Percentiles rank a stretch among this genome's conserved stretches.
These are phyloP conservation scores for Rutidosis leptorrhynchoides DNA, from an alignment of 129 eudicot species.

Conservation along the genomic window DNA sequence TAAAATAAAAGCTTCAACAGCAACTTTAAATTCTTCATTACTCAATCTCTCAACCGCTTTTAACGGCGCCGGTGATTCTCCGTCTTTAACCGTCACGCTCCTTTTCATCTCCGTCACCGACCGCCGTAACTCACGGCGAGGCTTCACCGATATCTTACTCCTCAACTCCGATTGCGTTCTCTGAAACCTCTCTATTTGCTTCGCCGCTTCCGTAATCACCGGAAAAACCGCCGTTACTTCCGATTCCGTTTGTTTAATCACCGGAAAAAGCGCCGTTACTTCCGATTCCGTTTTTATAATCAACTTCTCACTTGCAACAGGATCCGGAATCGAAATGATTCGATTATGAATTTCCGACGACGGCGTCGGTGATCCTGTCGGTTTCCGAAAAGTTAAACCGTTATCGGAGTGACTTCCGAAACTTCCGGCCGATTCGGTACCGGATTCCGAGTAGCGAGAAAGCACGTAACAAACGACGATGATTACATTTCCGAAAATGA, in stretches of 20 bases:
- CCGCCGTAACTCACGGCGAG: slow-evolving; percentile 37
- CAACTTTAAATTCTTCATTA: slow-evolving; percentile 43
- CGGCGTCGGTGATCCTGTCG: background rate
- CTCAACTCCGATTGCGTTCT: slow-evolving; percentile 61
- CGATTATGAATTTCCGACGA: slow-evolving; percentile 28
- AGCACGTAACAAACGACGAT: slow-evolving; percentile 41
- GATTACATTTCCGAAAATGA: slow-evolving; percentile 66
- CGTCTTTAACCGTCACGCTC: slow-evolving; percentile 16
- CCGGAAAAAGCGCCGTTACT: background rate
- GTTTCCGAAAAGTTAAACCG: slow-evolving; percentile 15
- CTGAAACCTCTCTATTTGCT: slow-evolving; percentile 50
- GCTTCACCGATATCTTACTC: slow-evolving; percentile 30
- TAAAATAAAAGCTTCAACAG: slow-evolving; percentile 37
- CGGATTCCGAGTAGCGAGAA: slow-evolving; percentile 44
- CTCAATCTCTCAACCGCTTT: slow-evolving; percentile 38
- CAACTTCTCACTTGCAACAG: slow-evolving; percentile 17
- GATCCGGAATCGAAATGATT: slow-evolving; percentile 4
- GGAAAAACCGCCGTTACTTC: slow-evolving; percentile 36
- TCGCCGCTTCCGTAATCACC: slow-evolving; percentile 52
- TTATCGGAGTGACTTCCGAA: slow-evolving; percentile 24
- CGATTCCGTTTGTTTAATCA: background rate
- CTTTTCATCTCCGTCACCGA: slow-evolving; percentile 10
- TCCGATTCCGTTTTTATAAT: slow-evolving; percentile 16
- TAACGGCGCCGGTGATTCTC: background rate
- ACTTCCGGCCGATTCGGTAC: slow-evolving; percentile 13